Evolutionary conservation across 129 eudicot genomes (phyloP).

Genomic region (carrot (Daucus carota)): DNA sequence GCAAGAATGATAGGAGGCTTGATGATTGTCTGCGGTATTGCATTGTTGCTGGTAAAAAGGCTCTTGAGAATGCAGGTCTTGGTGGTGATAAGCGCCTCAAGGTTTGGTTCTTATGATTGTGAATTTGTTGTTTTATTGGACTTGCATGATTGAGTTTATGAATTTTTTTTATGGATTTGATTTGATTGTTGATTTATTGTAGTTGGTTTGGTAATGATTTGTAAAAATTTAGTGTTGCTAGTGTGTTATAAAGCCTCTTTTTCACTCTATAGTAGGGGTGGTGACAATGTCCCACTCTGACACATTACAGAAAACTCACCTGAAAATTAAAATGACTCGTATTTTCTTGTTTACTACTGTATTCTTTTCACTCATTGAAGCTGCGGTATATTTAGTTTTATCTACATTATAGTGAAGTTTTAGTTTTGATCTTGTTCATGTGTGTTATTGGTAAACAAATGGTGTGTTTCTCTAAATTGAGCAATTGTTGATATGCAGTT

Average conservation of each 20-base stretch:
- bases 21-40: constrained; percentile 83
- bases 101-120: constrained; percentile 30
- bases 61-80: constrained; percentile 78
- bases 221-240: too few species aligned
- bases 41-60: constrained; percentile 93
- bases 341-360: too few species aligned
- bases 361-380: too few species aligned
- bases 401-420: not conserved
- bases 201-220: too few species aligned
- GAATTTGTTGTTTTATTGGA: not conserved
- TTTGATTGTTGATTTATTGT: not conserved
- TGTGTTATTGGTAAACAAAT: not conserved
- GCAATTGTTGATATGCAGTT: not conserved
- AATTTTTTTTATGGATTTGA: not conserved
- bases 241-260: not conserved
- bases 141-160: not conserved
- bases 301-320: too few species aligned
- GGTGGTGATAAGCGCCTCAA: constrained; percentile 55
- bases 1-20: constrained; percentile 84
- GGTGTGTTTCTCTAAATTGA: not conserved
- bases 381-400: too few species aligned
- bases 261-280: too few species aligned
- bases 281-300: too few species aligned
- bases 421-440: not conserved
- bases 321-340: too few species aligned